Evolutionary conservation across 2,329 filamentous ascomycete species (phyloP), one percentile per base, ranked within the genome.

Genomic region (Fonsecaea erecta): DNA sequence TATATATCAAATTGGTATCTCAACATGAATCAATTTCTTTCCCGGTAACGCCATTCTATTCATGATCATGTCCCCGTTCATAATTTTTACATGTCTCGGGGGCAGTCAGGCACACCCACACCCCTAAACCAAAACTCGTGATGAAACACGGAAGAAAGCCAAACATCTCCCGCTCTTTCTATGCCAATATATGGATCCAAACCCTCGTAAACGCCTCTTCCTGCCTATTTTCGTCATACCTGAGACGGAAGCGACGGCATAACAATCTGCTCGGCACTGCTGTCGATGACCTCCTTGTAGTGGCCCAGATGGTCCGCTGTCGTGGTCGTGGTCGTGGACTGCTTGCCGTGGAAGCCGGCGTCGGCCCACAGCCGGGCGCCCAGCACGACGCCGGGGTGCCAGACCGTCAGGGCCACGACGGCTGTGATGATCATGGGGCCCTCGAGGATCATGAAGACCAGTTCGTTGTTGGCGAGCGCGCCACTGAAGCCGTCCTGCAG

Each of bases 341-440:
- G 16, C 12, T 52, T 37, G 21, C 34, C 28, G 18, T 57, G 52
- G 59, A 65, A 65, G 14, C 48, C 52, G 26, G 52, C 59, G 6
- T 56, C 52, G 1, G 28, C 11, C 59, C 59, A 61, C 11, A 40
- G n/a, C n/a, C 32, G 18, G 6, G 26, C 14, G 11, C 51, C 64
- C 26, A 67, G 26, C 18, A 61, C 58, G 24, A 18, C 26, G 0
- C 76, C 77, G 3, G 82, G 82, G 64, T 84, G 82, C 62, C 79
- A 77, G 14, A 77, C 64, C 1, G 80, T 83, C 48, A 83, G 74
- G 3, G 67, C 72, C 2, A 76, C 55, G 24, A 76, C 75, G 16
- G 81, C 77, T 7, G 83, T 67, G 8, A 77, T 75, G 62, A 85
- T 81, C 81, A 84, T 84, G 3, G 78, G 77, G 21, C 83, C 82